Base-by-base conservation (phyloP, 1,139 yeast species). In the Nematodospora anomalae region DNA sequence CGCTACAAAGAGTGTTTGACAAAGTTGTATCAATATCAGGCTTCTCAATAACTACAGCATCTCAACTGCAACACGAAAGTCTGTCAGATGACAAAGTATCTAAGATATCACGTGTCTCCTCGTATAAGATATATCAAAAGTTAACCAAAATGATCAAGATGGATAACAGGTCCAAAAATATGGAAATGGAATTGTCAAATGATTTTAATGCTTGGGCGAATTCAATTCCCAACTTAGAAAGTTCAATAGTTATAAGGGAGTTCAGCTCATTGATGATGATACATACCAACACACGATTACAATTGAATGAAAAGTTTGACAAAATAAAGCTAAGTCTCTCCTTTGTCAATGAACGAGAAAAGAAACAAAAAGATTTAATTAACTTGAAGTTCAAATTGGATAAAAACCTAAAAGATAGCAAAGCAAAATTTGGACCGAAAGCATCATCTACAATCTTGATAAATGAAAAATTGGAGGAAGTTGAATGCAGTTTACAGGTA, bases 301-400 rank as follows among this genome's bases (percentile, higher is more conserved):
- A 56, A 12, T 36, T 62, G 25, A 53, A 62, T 18, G 69, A 73
- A 36, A 69, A 62, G 43, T 55, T 71, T 40, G 76, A 70, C 30
- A 60, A 54, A 35, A 53, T 76, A 28, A 66, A 63, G 36, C 49
- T 64, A 13, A 72, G 71, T 39, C 55, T 79, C 33, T 53, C 57
- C 4, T 68, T 67, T 37, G 76, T 79, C 2, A 58, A 68, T 32
- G 74, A 74, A 42, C 61, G 83, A 41, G 85, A 79, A 52, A 62
- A 57, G 44, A 71, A 76, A 46, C 62, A 66, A 25, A 62, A 54
- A 16, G 71, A 66, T 16, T 55, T 72, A 34, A 54, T 61, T 31
- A 41, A 44, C 26, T 54, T 54, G 32, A 61, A 71, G 43, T 50
- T 55, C 21, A 64, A 63, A 49, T 58, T 69, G 20, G 53, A 63